These are phyloP conservation scores for Sporobolomyces phaffii DNA, from an alignment of 768 basidiomycete species.

Conservation along the genomic window DNA sequence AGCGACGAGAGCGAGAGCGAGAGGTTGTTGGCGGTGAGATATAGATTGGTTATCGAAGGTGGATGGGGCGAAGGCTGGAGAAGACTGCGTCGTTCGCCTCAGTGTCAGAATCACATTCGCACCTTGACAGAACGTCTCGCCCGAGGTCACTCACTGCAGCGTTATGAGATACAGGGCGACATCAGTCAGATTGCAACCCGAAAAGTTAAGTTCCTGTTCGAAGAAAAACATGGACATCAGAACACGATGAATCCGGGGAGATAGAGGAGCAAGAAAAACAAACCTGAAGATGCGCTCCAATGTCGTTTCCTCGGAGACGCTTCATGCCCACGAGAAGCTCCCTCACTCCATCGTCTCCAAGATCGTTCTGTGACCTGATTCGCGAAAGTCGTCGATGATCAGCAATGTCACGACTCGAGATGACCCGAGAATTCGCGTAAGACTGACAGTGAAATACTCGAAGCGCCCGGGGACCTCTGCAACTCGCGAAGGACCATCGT, in stretches of 20 bases:
- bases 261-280: background rate
- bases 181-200: constrained; percentile 14
- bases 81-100: constrained; percentile 4
- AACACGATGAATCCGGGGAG: accelerated
- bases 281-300: constrained; percentile 26
- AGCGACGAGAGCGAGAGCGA: constrained; percentile 22
- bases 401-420: background rate
- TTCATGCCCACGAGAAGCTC: constrained; percentile 32
- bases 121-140: no score
- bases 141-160: constrained; percentile 15
- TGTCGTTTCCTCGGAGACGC: constrained; percentile 11
- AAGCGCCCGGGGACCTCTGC: constrained; percentile 16
- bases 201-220: constrained; percentile 26
- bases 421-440: no score
- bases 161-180: constrained; percentile 30
- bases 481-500: constrained; percentile 6
- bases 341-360: constrained; percentile 26
- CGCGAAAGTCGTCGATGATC: background rate
- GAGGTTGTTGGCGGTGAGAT: constrained; percentile 26
- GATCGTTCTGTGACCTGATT: constrained; percentile 18
- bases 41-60: constrained; percentile 15
- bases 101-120: no score
- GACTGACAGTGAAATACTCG: constrained; percentile 16
- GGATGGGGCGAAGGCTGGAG: constrained; percentile 29
- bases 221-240: background rate